Evolutionary conservation across 2,329 filamentous ascomycete genomes (phyloP), one percentile per base, ranked within the genome.

Genomic region (Didymella segeticola): DNA sequence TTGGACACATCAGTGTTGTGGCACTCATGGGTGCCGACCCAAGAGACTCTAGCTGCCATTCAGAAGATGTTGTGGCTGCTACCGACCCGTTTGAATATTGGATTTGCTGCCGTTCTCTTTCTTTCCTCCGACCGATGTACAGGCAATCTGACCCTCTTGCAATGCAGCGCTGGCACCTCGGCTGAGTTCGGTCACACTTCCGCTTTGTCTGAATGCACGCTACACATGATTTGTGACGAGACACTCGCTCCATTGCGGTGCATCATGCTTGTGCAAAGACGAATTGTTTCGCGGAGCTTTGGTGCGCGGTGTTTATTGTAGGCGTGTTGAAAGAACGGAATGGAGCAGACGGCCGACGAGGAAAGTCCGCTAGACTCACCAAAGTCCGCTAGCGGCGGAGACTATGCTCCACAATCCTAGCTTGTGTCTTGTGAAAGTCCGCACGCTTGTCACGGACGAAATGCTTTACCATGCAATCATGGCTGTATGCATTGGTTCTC

Each of bases 171-270:
- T 48, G 52, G 25, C 60, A 62, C n/a, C 29, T 49, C 9, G 60
- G 60, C 15, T 30, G 29, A 14, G 17, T 45, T 43, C 54, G 50
- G 38, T 61, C 60, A 47, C 60, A 62, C 20, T 49, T 60, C 25
- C 58, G 48, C 45, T 62, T 62, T 2, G 53, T 49, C 27, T 51
- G 57, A 7, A 62, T 47, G 22, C 60, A 62, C 12, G 49, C 49
- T 9, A 53, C n/a, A 27, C 60, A 62, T 17, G 58, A 60, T 27
- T 60, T 60, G n/a, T 54, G 57, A 22, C 58, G 58, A 3, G 45
- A 33, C 31, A 53, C 25, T 25, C 20, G 20, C 17, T 43, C 23
- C 41, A 56, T 51, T 34, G 27, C 36, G 34, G n/a, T 2, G 25
- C 53, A 56, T 50, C 4, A 2, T 37, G 23, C 14, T 10, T 9